These are phyloP conservation scores for Rhazya stricta DNA, from an alignment of 257 asterid genomes.

Conservation along the genomic window DNA sequence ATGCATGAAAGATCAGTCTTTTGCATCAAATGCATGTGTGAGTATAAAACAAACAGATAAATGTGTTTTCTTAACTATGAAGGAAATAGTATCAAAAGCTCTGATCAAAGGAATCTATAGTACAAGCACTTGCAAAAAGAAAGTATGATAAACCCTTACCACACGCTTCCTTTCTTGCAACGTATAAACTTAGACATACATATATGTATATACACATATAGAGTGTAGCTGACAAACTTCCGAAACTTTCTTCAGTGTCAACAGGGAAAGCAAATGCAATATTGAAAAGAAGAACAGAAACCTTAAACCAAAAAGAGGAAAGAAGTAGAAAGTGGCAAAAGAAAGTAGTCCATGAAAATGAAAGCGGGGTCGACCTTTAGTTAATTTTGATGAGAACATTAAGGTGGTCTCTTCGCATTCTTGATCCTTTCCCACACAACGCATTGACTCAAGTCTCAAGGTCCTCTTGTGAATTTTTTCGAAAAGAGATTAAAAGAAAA, in stretches of 20 bases:
- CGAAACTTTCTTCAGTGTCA: neutral
- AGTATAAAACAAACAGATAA: neutral
- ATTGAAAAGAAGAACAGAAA: neutral
- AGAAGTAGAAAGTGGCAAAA: neutral
- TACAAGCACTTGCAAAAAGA: neutral
- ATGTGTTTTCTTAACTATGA: constrained; percentile 1
- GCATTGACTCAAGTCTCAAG: too few relatives aligned
- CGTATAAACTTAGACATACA: neutral
- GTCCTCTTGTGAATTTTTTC: too few relatives aligned
- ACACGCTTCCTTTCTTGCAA: neutral
- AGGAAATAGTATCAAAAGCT: constrained; percentile 7
- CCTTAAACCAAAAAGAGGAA: neutral
- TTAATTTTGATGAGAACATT: too few relatives aligned
- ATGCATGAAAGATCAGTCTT: neutral
- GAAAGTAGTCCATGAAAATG: neutral
- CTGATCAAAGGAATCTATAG: neutral
- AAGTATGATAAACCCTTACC: neutral
- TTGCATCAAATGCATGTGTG: too few relatives aligned
- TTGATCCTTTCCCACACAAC: too few relatives aligned
- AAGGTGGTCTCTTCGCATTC: too few relatives aligned
- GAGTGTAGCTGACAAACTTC: neutral
- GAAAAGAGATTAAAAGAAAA: too few relatives aligned
- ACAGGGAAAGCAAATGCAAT: neutral
- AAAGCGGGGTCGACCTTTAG: too few relatives aligned
- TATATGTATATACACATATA: neutral